These are phyloP conservation scores for Byssoonygena ceratinophila DNA, from an alignment of 2,329 filamentous ascomycete species.

Conservation along the genomic window DNA sequence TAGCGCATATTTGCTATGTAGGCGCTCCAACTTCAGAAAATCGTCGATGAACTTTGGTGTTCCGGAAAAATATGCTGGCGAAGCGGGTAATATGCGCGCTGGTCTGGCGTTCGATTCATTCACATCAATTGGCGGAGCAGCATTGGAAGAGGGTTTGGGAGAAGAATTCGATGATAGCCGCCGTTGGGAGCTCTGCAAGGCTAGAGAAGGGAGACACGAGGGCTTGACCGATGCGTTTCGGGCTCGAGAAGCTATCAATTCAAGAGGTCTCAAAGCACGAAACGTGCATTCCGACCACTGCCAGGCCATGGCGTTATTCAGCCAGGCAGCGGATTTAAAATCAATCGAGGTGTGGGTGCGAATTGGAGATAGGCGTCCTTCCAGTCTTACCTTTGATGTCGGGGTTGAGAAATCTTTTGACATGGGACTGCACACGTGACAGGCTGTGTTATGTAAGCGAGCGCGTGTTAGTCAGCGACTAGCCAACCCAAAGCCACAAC, in stretches of 20 bases:
- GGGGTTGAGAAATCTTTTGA: slow-evolving; percentile 1
- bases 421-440: not conserved
- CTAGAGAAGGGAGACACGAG: slow-evolving; percentile 14
- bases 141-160: slow-evolving; percentile 21
- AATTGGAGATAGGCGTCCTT: not conserved
- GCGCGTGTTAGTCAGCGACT: not conserved
- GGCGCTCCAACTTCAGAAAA: slow-evolving; percentile 59
- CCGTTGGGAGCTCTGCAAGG: slow-evolving; percentile 13
- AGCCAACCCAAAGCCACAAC: not conserved
- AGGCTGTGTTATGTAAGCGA: slow-evolving; percentile 9
- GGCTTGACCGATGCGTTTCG: slow-evolving; percentile 32
- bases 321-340: slow-evolving; percentile 3
- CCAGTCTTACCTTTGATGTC: not conserved
- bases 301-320: slow-evolving; percentile 27
- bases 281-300: slow-evolving; percentile 28
- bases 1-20: slow-evolving; percentile 60
- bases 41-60: slow-evolving; percentile 78
- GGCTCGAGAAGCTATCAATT: slow-evolving; percentile 24
- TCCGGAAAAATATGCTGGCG: slow-evolving; percentile 89
- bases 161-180: slow-evolving; percentile 19
- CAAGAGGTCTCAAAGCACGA: slow-evolving; percentile 28
- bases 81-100: slow-evolving; percentile 69
- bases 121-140: slow-evolving; percentile 30
- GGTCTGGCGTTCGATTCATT: slow-evolving; percentile 29
- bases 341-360: not conserved